Base-by-base conservation (phyloP, 2,329 filamentous ascomycete species). In the Trichophyton schoenleinii region DNA sequence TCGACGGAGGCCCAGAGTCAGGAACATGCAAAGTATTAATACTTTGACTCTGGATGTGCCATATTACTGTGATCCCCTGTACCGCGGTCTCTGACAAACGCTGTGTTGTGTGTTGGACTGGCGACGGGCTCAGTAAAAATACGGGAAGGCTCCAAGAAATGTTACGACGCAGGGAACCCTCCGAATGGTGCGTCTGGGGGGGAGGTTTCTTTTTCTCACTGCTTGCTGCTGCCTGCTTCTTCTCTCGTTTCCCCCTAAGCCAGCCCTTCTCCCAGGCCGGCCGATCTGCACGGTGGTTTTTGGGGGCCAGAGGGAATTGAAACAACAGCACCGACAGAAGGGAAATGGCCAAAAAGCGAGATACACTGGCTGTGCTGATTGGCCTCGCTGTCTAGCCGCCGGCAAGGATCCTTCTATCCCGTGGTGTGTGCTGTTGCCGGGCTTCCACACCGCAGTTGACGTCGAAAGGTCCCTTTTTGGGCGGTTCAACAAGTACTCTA, bases 231-330 rank as follows among this genome's bases (percentile, higher is more conserved):
- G 25, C 28, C 13, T 36, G 15, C 22, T 22, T 25, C n/a, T 15
- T 25, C 52, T 34, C 13, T 34, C 13, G 9, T 31, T n/a, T 18
- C 13, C 52, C 28, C 18, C 18, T 18, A 18, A 18, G 18, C 18
- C 18, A 18, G 18, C 18, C 18, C 25, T 36, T 28, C 22, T 22
- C 49, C 8, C 49, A 53, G 49, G 22, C 49, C 15, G 49, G 22
- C 49, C 15, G 52, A 55, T 55, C 52, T 55, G 52, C 52, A 55
- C 2, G 9, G 34, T 38, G 9, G 36, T 55, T 55, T 44, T 52
- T 55, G 52, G 52, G 52, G 52, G 52, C 52, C 52, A 55, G 52
- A 55, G 52, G 31, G 28, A 55, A 55, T 55, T 55, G 28, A 55
- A 36, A 55, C 52, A 55, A 55, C 28, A 55, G 52, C n/a, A 34